These are phyloP conservation scores for Bipolaris gigantea DNA, from an alignment of 2,329 filamentous ascomycete genomes.

Conservation along the genomic window DNA sequence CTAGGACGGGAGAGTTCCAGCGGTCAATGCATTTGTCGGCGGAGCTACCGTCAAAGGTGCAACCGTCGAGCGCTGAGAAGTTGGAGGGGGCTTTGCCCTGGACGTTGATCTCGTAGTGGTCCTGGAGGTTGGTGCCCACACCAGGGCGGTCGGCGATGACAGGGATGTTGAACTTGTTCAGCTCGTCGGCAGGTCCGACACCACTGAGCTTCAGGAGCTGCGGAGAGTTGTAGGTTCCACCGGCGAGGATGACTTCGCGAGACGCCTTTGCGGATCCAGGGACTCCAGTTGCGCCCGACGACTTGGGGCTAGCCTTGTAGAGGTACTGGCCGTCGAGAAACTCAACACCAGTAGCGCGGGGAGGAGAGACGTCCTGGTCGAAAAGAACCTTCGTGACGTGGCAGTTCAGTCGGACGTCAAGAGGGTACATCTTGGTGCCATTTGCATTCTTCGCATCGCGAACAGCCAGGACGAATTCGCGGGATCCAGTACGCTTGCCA, in stretches of 20 bases:
- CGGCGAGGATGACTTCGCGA: slow-evolving; percentile 38
- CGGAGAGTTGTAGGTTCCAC: slow-evolving; percentile 64
- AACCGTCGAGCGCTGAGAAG: slow-evolving; percentile 43
- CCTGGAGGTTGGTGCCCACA: slow-evolving; percentile 66
- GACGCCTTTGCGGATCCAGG: slow-evolving; percentile 41
- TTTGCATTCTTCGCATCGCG: slow-evolving; percentile 54
- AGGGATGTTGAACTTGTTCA: slow-evolving; percentile 57
- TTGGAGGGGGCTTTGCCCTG: slow-evolving; percentile 49
- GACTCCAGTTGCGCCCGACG: slow-evolving; percentile 38
- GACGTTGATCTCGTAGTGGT: slow-evolving; percentile 59
- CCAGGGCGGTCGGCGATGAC: slow-evolving; percentile 61
- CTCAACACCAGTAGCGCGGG: slow-evolving; percentile 52
- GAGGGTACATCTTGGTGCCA: slow-evolving; percentile 58
- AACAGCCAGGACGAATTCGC: slow-evolving; percentile 58
- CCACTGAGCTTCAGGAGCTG: slow-evolving; percentile 67
- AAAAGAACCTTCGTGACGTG: slow-evolving; percentile 68
- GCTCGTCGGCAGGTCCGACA: slow-evolving; percentile 59
- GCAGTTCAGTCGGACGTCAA: slow-evolving; percentile 62
- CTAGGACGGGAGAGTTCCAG: slow-evolving; percentile 40
- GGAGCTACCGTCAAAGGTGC: slow-evolving; percentile 44
- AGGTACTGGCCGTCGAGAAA: slow-evolving; percentile 48
- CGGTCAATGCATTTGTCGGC: slow-evolving; percentile 53
- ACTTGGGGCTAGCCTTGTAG: slow-evolving; percentile 48
- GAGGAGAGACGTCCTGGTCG: slow-evolving; percentile 62
- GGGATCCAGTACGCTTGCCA: slow-evolving; percentile 55